Evolutionary conservation across 2,329 filamentous ascomycete genomes (phyloP), one percentile per base, ranked within the genome.

Genomic region (Colletotrichum sp.): DNA sequence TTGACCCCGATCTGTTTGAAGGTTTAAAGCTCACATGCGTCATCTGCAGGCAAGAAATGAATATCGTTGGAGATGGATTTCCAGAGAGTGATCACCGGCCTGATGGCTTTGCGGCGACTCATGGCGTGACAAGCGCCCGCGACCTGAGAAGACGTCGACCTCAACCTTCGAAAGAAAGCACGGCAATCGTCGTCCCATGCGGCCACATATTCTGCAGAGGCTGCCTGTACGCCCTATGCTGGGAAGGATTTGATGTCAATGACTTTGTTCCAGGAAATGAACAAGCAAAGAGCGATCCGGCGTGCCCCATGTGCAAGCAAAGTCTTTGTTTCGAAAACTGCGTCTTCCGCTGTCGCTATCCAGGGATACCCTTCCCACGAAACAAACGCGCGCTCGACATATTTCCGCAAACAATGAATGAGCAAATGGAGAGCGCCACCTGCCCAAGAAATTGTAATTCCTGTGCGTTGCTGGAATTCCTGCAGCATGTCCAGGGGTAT

Each of bases 121-220:
- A 63, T 28, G 59, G 28, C 10, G 30, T 63, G 28, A 21, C 32
- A 21, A 34, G 30, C 32, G 59, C 59, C 30, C 12, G 32, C 12
- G 18, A 63, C 1, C 12, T 63, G 32, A 34, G 32, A 63, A 32
- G 18, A 21, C 30, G 30, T 63, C 7, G 59, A 13, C 59, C 59
- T 12, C 10, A 63, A 18, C 15, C 6, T 6, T n/a, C 30, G 1
- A 26, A 26, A 9, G 55, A 28, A 15, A 12, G 34, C 16, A 26
- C 39, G 8, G 71, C 71, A 21, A 69, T 63, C 12, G 30, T 73
- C 15, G 8, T 69, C 13, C 71, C 71, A 13, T 73, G 71, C 34
- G 71, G 49, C 39, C 71, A 73, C 36, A 69, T 73, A 16, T 52
- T 73, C 16, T 73, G 71, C 18, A 73, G 34, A 63, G 21, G 15